phyloP scores from a whole-genome alignment of 2,329 filamentous ascomycete species.

The Periconia sp. region DNA sequence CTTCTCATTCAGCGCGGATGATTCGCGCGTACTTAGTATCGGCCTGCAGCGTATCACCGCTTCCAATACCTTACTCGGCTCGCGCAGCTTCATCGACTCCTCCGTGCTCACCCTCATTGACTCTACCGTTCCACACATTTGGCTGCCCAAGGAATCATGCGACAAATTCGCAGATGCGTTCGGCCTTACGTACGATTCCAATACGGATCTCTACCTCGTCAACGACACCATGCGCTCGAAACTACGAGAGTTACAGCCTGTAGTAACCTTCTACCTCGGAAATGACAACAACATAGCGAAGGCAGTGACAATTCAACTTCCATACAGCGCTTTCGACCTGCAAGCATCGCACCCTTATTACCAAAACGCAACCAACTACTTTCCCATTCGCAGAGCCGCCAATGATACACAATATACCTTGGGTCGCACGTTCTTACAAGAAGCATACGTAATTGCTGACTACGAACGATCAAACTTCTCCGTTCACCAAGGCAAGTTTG shows the following conservation, averaged over 20 bases:
- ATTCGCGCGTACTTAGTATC: constrained; percentile 18
- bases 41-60: constrained; percentile 21
- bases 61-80: constrained; percentile 20
- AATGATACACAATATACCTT: constrained; percentile 60
- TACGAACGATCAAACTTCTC: constrained; percentile 47
- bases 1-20: constrained; percentile 25
- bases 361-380: constrained; percentile 65
- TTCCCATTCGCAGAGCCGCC: constrained; percentile 61
- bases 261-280: constrained; percentile 34
- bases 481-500: constrained; percentile 34
- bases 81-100: constrained; percentile 17
- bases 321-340: constrained; percentile 51
- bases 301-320: constrained; percentile 42
- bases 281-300: constrained; percentile 25
- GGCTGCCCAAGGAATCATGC: constrained; percentile 40
- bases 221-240: constrained; percentile 29
- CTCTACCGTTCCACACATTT: constrained; percentile 40
- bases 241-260: constrained; percentile 25
- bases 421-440: constrained; percentile 68
- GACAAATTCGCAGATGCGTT: constrained; percentile 40
- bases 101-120: constrained; percentile 33
- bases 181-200: constrained; percentile 37
- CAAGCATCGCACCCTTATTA: constrained; percentile 54
- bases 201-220: constrained; percentile 37
- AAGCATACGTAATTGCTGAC: constrained; percentile 55